Conservation (phyloP, 2,329 filamentous ascomycete species). For the Teratosphaeria destructans region DNA sequence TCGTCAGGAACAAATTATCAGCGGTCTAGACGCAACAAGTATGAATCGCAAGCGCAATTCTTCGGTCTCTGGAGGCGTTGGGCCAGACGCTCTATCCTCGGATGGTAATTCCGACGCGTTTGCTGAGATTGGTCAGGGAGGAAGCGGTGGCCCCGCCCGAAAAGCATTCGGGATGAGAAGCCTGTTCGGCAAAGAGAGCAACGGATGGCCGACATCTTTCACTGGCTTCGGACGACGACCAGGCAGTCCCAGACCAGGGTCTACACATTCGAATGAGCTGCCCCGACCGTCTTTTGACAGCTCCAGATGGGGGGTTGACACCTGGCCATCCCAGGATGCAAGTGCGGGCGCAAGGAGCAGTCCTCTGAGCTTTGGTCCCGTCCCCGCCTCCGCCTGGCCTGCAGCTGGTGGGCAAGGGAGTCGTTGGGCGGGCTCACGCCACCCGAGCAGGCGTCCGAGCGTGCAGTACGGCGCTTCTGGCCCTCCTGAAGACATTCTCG, state of each 20-base stretch:
- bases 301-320: conserved; percentile 35
- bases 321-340: conserved; percentile 19
- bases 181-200: conserved; percentile 32
- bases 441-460: conserved; percentile 70
- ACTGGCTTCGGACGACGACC: conserved; percentile 22
- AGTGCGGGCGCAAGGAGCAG: conserved; percentile 29
- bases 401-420: conserved; percentile 43
- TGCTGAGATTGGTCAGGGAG: conserved; percentile 3
- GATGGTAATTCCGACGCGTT: conserved; percentile 12
- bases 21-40: conserved; percentile 20
- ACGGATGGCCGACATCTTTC: conserved; percentile 32
- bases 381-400: conserved; percentile 28
- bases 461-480: conserved; percentile 62
- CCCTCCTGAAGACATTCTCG: conserved; percentile 43
- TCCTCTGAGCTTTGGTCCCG: conserved; percentile 24
- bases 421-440: conserved; percentile 44
- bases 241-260: conserved; percentile 47
- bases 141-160: conserved; percentile 26
- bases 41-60: conserved; percentile 40
- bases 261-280: conserved; percentile 46
- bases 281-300: conserved; percentile 72
- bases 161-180: conserved; percentile 33
- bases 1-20: conserved; percentile 36
- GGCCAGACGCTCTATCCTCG: conserved; percentile 27
- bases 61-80: conserved; percentile 39